Conservation (phyloP, 1,284 basidiomycete species). For the Golubevia pallescens region DNA sequence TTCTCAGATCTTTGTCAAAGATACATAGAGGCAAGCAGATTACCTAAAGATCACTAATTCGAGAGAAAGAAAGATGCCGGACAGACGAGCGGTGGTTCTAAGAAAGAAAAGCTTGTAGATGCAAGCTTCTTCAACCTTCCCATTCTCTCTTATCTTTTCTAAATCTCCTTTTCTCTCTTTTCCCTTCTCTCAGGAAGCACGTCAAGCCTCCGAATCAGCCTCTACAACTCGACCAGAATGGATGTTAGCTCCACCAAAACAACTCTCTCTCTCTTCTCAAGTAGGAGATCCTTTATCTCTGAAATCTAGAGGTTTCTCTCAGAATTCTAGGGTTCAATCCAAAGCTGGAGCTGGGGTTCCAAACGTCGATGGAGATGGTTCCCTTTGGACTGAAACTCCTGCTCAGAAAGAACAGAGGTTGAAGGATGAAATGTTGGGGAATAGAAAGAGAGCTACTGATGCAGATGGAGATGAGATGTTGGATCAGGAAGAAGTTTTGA, state of each 20-base stretch:
- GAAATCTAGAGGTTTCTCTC: constrained; percentile 42
- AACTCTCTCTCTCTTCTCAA: constrained; percentile 14
- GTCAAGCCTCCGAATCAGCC: constrained; percentile 16
- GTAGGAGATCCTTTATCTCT: constrained; percentile 23
- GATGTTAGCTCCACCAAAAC: constrained; percentile 35
- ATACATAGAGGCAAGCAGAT: no score
- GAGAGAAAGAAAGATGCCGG: not conserved
- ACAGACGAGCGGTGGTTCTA: not conserved
- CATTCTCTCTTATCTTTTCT: no score
- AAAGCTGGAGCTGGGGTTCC: constrained; percentile 9
- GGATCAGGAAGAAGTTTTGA: constrained; percentile 12
- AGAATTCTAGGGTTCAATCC: constrained; percentile 26
- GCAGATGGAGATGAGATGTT: not conserved
- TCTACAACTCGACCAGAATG: constrained; percentile 31
- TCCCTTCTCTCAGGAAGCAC: constrained; percentile 11
- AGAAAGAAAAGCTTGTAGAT: no score
- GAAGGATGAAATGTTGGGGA: constrained; percentile 24
- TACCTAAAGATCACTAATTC: not conserved
- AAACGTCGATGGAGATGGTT: constrained; percentile 16
- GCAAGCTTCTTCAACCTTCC: no score
- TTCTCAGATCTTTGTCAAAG: no score
- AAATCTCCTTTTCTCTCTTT: no score
- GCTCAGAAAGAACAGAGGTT: constrained; percentile 30
- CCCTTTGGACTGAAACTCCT: constrained; percentile 49
- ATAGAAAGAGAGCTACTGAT: constrained; percentile 3